Percentiles rank a stretch among this genome's conserved stretches.
phyloP scores from a whole-genome alignment of 306 rosid genomes.

The Argentina anserina region DNA sequence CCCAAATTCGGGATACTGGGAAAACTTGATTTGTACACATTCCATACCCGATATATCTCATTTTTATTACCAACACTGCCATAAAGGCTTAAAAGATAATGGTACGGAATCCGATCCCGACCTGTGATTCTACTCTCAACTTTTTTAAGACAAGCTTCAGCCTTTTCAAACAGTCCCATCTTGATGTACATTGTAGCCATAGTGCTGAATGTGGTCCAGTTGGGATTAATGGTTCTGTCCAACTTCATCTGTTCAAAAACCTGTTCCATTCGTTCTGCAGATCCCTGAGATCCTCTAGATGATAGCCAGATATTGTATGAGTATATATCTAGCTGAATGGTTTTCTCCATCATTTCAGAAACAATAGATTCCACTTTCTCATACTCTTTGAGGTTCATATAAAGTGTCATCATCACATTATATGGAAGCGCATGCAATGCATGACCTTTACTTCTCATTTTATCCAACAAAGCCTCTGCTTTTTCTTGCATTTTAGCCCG shows the following conservation, averaged over 20 bases:
- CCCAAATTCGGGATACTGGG: conserved; percentile 84
- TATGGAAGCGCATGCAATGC: conserved; percentile 66
- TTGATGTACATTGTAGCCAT: conserved; percentile 87
- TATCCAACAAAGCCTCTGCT: conserved; percentile 73
- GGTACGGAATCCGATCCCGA: conserved; percentile 80
- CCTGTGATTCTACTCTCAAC: conserved; percentile 76
- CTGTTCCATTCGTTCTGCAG: conserved; percentile 70
- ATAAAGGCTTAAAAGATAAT: conserved; percentile 80
- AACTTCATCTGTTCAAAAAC: conserved; percentile 70
- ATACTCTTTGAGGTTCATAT: conserved; percentile 74
- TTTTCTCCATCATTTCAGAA: conserved; percentile 73
- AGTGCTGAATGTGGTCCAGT: conserved; percentile 89
- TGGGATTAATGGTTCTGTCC: conserved; percentile 65
- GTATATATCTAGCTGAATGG: conserved; percentile 67
- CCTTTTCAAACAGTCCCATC: conserved; percentile 66
- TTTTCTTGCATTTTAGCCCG: conserved; percentile 51
- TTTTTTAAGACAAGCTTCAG: conserved; percentile 72
- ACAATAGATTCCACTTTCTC: conserved; percentile 65
- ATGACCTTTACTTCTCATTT: conserved; percentile 67
- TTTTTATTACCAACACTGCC: conserved; percentile 75
- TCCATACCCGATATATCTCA: conserved; percentile 84
- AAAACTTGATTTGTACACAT: conserved; percentile 55
- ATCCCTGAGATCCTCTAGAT: conserved; percentile 71
- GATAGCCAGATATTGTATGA: conserved; percentile 94
- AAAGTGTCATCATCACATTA: conserved; percentile 97